Evolutionary conservation across 2,329 filamentous ascomycete genomes (phyloP).

Genomic region (Cladophialophora psammophila): DNA sequence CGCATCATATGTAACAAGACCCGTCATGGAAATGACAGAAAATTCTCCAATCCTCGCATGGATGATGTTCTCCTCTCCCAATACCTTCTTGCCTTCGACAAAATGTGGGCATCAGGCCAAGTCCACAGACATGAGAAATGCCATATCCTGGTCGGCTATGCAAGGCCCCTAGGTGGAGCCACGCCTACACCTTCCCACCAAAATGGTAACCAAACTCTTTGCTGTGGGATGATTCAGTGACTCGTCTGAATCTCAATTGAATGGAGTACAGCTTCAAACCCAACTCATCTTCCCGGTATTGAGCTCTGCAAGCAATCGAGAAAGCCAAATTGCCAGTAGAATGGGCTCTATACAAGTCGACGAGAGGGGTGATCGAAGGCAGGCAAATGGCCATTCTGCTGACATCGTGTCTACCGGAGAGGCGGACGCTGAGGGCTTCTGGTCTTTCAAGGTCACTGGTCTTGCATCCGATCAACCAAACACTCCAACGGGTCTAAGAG

Average conservation of each 20-base stretch:
- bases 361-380: conserved; percentile 2
- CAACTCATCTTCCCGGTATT: neutral
- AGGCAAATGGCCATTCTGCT: neutral
- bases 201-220: neutral
- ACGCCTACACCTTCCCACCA: neutral
- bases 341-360: conserved; percentile 16
- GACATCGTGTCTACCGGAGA: neutral
- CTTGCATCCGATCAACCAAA: conserved; percentile 41
- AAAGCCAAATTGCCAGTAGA: neutral
- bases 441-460: conserved; percentile 43
- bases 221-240: neutral
- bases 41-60: neutral
- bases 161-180: neutral
- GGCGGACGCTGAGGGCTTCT: conserved; percentile 27
- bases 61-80: neutral
- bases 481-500: conserved; percentile 48
- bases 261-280: neutral
- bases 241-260: neutral
- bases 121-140: neutral
- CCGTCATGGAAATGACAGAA: neutral
- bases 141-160: neutral
- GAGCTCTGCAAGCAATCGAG: neutral
- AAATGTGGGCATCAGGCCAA: neutral
- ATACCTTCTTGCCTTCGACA: neutral
- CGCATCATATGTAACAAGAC: neutral